Base-by-base conservation (phyloP, 2,329 filamentous ascomycete species). In the Decorospora gaudefroyi region DNA sequence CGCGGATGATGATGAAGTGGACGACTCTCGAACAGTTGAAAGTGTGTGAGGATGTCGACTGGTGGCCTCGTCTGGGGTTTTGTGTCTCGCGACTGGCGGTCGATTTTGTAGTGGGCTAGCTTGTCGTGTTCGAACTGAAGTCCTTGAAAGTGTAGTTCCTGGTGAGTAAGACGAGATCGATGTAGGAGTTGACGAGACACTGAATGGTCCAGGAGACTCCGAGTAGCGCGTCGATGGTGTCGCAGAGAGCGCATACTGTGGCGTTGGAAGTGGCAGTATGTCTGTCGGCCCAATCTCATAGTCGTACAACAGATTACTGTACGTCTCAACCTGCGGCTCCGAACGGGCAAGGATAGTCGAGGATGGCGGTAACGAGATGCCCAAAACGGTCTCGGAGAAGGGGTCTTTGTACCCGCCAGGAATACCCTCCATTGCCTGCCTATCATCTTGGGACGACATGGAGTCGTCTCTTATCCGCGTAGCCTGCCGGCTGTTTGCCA, bases 111-210 rank as follows among this genome's bases (percentile, higher is more conserved):
- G 72, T 32, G 78, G 82, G 59, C 81, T 85, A 41, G 71, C 72
- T 65, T 83, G 80, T 55, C 77, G 77, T 45, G 68, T 62, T 56
- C 78, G 77, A n/a, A 74, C 67, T 35, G 73, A 70, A 17, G 43
- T 49, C 43, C 64, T 70, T 68, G 76, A 55, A 64, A 75, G 49
- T 66, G 82, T 70, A 4, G 85, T 68, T 3, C 81, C 79, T 3
- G 87, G 85, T 11, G 86, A 90, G 57, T 86, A 85, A 1, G 87
- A 90, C 6, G 84, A 86, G 51, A 87, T 84, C 7, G 87, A 90
- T 4, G 86, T 90, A 5, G 87, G 87, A 3, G 87, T 90, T 1
- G 87, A 90, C 46, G 87, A 86, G 51, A 87, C 79, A 62, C 87
- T 90, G 68, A 89, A 90, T 4, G 82, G 73, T 2, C 85, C 82